A percentile compares a stretch with the other conserved stretches of the same genome.
phyloP scores from a whole-genome alignment of 2,329 filamentous ascomycete species.

The Arthrinium puccinioides region DNA sequence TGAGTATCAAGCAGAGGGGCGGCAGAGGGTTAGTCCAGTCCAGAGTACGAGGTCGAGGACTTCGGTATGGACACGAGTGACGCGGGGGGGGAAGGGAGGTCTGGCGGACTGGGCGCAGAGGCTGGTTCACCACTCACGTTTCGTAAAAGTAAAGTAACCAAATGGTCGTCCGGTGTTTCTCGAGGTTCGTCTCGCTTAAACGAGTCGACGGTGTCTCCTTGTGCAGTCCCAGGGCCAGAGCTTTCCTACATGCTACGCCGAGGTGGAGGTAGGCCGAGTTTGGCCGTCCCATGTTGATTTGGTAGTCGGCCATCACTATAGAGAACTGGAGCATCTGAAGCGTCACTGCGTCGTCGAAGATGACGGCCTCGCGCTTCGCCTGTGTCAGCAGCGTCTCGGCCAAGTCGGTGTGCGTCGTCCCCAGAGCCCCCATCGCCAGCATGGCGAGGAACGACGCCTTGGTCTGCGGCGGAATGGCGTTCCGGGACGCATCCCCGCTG shows the following conservation, averaged over 20 bases:
- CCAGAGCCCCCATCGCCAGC: slow-evolving; percentile 17
- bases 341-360: slow-evolving; percentile 22
- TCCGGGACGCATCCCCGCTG: slow-evolving; percentile 2
- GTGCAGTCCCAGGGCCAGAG: slow-evolving; percentile 20
- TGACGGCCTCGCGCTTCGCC: slow-evolving; percentile 15
- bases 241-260: slow-evolving; percentile 18
- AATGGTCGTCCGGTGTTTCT: slow-evolving; percentile 17
- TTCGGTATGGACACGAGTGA: background rate
- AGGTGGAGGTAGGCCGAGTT: slow-evolving; percentile 21
- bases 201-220: slow-evolving; percentile 12
- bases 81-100: background rate
- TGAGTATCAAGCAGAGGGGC: too few relatives aligned
- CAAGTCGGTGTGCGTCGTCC: slow-evolving; percentile 13
- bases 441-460: slow-evolving; percentile 15
- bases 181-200: slow-evolving; percentile 10
- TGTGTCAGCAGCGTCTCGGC: slow-evolving; percentile 17
- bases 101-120: background rate
- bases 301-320: slow-evolving; percentile 17
- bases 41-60: too few relatives aligned
- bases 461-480: slow-evolving; percentile 12
- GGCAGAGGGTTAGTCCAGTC: too few relatives aligned
- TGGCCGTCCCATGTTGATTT: slow-evolving; percentile 19
- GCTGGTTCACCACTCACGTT: too few relatives aligned
- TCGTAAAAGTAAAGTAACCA: slow-evolving; percentile 22
- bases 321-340: slow-evolving; percentile 22